Evolutionary conservation across 768 basidiomycete genomes (phyloP), one percentile per base, ranked within the genome.

Genomic region (Pleurotus giganteus): DNA sequence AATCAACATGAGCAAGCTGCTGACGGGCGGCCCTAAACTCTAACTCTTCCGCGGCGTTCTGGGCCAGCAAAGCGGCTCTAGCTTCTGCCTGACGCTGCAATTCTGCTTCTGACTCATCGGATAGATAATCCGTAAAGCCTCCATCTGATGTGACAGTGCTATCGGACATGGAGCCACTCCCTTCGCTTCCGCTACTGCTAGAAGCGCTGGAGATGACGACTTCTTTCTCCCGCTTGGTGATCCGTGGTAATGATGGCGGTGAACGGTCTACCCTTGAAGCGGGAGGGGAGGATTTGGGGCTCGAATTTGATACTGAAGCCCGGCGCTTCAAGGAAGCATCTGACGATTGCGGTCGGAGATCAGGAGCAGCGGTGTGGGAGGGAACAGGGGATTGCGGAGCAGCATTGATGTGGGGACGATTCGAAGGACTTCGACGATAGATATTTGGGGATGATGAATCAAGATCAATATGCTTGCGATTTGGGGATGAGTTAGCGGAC

Each of bases 51-150:
- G 83, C 80, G 61, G 88, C 85, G 57, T 81, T 88, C 71, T 91
- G 87, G n/a, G 88, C 90, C 13, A 89, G 70, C 39, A 89, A 67
- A 4, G 85, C 88, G 3, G 91, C 91, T 58, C 82, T 84, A 19
- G 83, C 84, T 63, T 93, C 91, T 4, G 91, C 91, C 69, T 93
- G 90, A 56, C 89, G 77, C 69, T 94, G 91, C 53, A 94, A 69
- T 66, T 94, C 91, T 24, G 85, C 89, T 63, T 94, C 91, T n/a
- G 90, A 92, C 70, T 94, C 91, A 65, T 92, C 91, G n/a, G 90
- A 92, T 27, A 92, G 71, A 66, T 94, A 94, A 66, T 94, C 91
- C 11, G 91, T 94, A 64, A 94, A 94, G 13, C 84, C 89, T 11
- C 90, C 91, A 60, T 92, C 91, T 7, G 90, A 91, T 3, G 86